Evolutionary conservation across 148 eudicot genomes (phyloP), one percentile per base, ranked within the genome.

Genomic region (Limonium bicolor): DNA sequence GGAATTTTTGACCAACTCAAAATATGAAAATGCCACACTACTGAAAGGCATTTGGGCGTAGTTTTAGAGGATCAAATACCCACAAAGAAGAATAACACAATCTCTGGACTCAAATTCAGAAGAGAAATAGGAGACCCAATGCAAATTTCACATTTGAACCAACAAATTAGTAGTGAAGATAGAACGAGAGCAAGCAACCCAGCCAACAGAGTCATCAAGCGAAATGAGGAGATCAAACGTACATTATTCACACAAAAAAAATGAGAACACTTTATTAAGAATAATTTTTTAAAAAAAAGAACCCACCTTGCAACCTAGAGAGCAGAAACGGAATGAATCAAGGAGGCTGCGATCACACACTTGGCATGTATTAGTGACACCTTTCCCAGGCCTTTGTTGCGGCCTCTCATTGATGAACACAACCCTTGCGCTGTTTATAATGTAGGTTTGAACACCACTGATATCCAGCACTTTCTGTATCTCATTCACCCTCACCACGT

Each of bases 301-400:
- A 10, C 1, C 36, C 74, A 80, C 94, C 96, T 87, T 82, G 62
- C 96, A 87, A 25, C 90, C 94, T 23, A 87, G 94, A 31, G 96
- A 87, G 60, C 96, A 87, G 44, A 82, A 87, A 15, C 80, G 71
- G 76, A 83, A 87, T 55, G 88, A 67, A 51, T 86, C 96, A 17
- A 78, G 88, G 11, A 86, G 88, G 66, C 96, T 69, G 9, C 96
- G 79, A 10, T 82, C 86, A 33, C 96, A 87, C 4, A 79, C 80
- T 56, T 78, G 63, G 49, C 94, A 82, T 28, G 96, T 82, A 59
- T 82, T 76, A 58, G 88, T 76, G 40, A 86, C 94, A 3, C 96
- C 96, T 71, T 86, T 86, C 0, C 88, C 94, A 0, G 88, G 96
- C 80, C 88, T 73, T 1, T 84, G 96, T 52, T 86, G 94, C 6